Evolutionary conservation across 768 basidiomycete genomes (phyloP).

Genomic region (Inosperma sp.): DNA sequence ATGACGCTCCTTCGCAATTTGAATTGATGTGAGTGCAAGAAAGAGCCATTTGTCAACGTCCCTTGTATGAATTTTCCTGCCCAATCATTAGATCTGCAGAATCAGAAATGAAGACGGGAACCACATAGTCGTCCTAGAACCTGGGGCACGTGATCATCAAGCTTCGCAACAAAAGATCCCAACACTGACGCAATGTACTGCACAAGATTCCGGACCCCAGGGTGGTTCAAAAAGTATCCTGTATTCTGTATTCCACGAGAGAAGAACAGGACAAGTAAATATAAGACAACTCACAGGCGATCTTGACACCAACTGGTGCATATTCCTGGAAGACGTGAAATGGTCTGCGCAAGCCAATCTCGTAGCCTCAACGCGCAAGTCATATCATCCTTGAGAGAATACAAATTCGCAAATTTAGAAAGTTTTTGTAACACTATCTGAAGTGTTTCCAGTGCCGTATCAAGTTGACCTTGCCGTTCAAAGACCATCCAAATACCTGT

Average conservation of each 20-base stretch:
- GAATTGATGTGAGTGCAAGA: constrained; percentile 20
- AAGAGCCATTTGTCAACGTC: constrained; percentile 22
- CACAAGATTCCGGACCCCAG: constrained; percentile 12
- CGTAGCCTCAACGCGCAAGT: constrained; percentile 11
- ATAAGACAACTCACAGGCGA: constrained; percentile 6
- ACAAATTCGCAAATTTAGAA: constrained; percentile 86
- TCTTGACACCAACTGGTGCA: constrained; percentile 11
- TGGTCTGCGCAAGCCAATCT: constrained; percentile 12
- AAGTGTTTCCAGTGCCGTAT: constrained; percentile 71
- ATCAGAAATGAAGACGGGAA: constrained; percentile 12
- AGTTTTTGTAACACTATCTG: constrained; percentile 74
- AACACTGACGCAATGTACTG: constrained; percentile 12
- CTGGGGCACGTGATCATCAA: constrained; percentile 18
- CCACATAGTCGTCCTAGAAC: constrained; percentile 10
- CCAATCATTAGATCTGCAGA: constrained; percentile 11
- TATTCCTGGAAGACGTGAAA: constrained; percentile 15
- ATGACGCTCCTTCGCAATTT: constrained; percentile 20
- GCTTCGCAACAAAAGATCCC: constrained; percentile 19
- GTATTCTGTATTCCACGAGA: constrained; percentile 9
- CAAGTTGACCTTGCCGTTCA: constrained; percentile 77
- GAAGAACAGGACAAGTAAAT: constrained; percentile 12
- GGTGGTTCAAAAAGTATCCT: constrained; percentile 14
- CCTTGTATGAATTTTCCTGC: constrained; percentile 20
- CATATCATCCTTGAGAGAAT: constrained; percentile 30
- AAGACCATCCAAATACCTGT: constrained; percentile 99